Evolutionary conservation across 495 filamentous ascomycete genomes (phyloP).

Genomic region (Ramalina peruviana): DNA sequence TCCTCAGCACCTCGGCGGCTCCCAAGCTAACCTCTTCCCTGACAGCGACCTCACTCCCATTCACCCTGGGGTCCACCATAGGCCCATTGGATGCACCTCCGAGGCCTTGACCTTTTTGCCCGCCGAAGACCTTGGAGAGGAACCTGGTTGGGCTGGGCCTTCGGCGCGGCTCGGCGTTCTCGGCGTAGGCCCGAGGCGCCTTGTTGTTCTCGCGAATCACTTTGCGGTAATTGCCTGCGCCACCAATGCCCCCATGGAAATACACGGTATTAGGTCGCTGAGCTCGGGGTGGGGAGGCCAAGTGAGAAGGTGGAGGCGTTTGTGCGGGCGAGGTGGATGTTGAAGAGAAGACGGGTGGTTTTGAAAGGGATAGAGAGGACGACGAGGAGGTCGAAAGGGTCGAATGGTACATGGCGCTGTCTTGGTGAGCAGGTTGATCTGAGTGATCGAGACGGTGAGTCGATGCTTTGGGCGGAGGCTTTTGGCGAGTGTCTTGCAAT

Average conservation of each 20-base stretch:
- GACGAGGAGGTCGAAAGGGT: conserved; percentile 8
- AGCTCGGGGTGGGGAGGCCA: not conserved
- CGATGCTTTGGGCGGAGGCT: not conserved
- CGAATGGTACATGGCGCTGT: conserved; percentile 1
- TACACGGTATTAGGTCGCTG: conserved; percentile 12
- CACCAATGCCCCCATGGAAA: conserved; percentile 16
- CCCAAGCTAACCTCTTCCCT: conserved; percentile 6
- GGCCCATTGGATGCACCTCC: not conserved
- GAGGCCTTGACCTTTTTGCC: not conserved
- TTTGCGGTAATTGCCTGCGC: conserved; percentile 17
- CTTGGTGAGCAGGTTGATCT: not conserved
- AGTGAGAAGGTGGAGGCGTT: not conserved
- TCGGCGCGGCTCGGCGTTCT: conserved; percentile 3
- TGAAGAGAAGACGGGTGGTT: conserved; percentile 1
- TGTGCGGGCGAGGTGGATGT: not conserved
- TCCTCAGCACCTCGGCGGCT: conserved; percentile 14
- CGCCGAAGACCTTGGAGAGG: conserved; percentile 4
- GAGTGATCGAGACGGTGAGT: not conserved
- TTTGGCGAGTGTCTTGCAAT: not conserved
- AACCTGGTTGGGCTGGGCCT: conserved; percentile 8
- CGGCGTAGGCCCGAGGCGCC: conserved; percentile 1
- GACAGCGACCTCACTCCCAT: not conserved
- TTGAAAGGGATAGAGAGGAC: conserved; percentile 5
- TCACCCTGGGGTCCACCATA: not conserved
- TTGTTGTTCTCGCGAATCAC: conserved; percentile 7